Evolutionary conservation across 2,329 filamentous ascomycete species (phyloP), one percentile per base, ranked within the genome.

Genomic region (Aspergillus fijiensis): DNA sequence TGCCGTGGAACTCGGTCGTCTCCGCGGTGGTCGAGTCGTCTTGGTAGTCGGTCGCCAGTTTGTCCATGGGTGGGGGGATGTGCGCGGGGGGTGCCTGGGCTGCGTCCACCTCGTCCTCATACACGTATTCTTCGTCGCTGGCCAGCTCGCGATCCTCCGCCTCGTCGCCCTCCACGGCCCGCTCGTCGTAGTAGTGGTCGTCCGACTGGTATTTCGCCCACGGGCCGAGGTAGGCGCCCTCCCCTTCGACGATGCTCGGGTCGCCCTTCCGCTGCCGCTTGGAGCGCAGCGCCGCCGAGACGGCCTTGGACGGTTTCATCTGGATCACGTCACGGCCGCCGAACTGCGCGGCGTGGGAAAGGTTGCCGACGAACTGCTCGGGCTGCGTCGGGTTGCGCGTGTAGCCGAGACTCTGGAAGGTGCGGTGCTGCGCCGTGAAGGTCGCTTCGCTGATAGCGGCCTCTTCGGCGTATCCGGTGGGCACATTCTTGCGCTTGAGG

Each of bases 381-480:
- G 77, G 76, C 29, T 71, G 61, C 21, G 72, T 76, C 11, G 80
- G 80, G 62, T 82, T 79, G 65, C 77, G 76, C 69, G 86, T 79
- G 67, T 83, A 84, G 2, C 82, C 82, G 50, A 82, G 66, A 63
- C 89, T 84, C 73, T 94, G 89, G 61, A 95, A 85, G 1, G 92
- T 92, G 59, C 92, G 89, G 73, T 97, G 93, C 65, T 95, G 92
- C 70, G 86, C 86, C 67, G 91, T 87, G 74, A 99, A 99, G 0
- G 91, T 92, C 64, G 94, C 87, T 71, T 98, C 95, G 75, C 91
- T 96, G 65, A 99, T 87, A 67, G 86, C 90, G 0, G 90, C 92
- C 76, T 99, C 94, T 67, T 95, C 85, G 2, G 95, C 95, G 69
- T 86, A 89, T 11, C 95, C 95, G 0, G 95, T 97, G 11, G 91